Evolutionary conservation across 2,329 filamentous ascomycete genomes (phyloP).

Genomic region (Phaeoacremonium minimum): DNA sequence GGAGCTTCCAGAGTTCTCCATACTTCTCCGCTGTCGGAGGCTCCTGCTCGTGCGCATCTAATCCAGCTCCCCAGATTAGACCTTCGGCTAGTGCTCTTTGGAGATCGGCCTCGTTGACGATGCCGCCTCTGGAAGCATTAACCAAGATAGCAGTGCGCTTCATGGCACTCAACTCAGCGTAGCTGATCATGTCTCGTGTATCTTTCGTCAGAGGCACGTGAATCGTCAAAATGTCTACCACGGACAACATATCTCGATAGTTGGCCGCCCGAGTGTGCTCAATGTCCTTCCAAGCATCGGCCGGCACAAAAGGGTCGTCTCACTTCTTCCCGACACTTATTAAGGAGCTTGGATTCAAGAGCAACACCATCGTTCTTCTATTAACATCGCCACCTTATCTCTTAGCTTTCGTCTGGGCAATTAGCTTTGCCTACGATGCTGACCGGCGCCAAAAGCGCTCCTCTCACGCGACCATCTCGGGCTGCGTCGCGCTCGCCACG

Average conservation of each 20-base stretch:
- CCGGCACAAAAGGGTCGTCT: constrained; percentile 25
- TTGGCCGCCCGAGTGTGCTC: constrained; percentile 16
- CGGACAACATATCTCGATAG: constrained; percentile 22
- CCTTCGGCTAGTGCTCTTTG: constrained; percentile 15
- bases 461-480: not conserved
- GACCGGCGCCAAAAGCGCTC: constrained; percentile 2
- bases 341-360: too few species aligned
- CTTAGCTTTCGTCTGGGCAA: constrained; percentile 2
- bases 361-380: too few species aligned
- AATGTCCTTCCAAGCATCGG: constrained; percentile 12
- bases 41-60: constrained; percentile 22
- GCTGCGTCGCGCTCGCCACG: too few species aligned
- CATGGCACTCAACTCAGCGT: constrained; percentile 18
- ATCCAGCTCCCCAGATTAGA: constrained; percentile 21
- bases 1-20: constrained; percentile 13
- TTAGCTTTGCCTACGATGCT: constrained; percentile 1
- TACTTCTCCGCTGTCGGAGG: constrained; percentile 20
- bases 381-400: too few species aligned
- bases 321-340: too few species aligned
- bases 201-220: constrained; percentile 22
- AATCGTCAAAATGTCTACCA: constrained; percentile 26
- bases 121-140: constrained; percentile 24
- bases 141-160: constrained; percentile 21
- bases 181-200: constrained; percentile 22
- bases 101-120: constrained; percentile 23